Evolutionary conservation across 345 rosid genomes (phyloP).

Genomic region (Firmiana major): DNA sequence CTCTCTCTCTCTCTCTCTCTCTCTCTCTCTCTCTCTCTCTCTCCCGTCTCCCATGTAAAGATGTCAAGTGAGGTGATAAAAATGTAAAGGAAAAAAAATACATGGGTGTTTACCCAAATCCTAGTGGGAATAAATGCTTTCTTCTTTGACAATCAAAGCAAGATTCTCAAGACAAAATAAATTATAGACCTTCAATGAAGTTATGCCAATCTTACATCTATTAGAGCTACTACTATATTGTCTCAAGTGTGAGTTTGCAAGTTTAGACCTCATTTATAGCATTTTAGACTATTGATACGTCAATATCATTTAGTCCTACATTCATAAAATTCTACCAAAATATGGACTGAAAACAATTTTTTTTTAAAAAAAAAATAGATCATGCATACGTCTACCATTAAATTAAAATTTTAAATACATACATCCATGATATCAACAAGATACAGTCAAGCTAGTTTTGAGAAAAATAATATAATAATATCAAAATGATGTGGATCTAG

Average conservation of each 20-base stretch:
- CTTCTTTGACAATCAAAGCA: constrained; percentile 72
- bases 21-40: too few species aligned
- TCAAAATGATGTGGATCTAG: background rate
- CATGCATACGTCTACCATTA: background rate
- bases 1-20: background rate
- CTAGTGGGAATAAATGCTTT: constrained; percentile 67
- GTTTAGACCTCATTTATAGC: background rate
- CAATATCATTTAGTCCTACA: background rate
- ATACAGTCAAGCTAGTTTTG: background rate
- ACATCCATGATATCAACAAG: constrained; percentile 1
- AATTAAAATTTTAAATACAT: background rate
- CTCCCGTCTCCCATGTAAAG: constrained; percentile 8
- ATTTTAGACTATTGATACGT: background rate
- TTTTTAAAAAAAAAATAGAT: too few species aligned
- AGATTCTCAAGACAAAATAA: constrained; percentile 31
- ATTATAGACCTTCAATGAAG: constrained; percentile 31
- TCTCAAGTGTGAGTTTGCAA: background rate
- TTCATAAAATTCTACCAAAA: too few species aligned
- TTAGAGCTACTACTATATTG: background rate
- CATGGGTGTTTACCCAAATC: constrained; percentile 18
- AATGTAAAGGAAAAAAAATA: constrained; percentile 7
- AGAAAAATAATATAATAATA: background rate
- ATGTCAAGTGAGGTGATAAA: constrained; percentile 18
- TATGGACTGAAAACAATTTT: too few species aligned
- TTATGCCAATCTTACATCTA: constrained; percentile 27